Evolutionary conservation across 2,329 filamentous ascomycete species (phyloP).

Genomic region (Epichloe coenophiala): DNA sequence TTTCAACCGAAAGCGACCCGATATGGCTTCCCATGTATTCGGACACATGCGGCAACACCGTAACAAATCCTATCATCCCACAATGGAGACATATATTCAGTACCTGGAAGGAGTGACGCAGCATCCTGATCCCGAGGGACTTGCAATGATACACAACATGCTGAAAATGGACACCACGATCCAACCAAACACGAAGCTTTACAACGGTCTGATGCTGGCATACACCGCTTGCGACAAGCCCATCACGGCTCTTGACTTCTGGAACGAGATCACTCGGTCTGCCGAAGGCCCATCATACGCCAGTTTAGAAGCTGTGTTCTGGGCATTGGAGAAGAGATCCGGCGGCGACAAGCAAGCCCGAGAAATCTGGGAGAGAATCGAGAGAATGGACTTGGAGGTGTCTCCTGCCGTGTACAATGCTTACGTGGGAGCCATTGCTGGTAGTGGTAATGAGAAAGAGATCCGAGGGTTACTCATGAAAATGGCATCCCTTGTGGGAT

Average conservation of each 20-base stretch:
- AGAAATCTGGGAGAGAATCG: conserved; percentile 57
- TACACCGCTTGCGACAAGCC: conserved; percentile 59
- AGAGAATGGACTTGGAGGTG: conserved; percentile 64
- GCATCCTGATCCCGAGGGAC: conserved; percentile 39
- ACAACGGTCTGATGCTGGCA: conserved; percentile 79
- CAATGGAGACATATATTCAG: conserved; percentile 58
- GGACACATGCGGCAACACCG: conserved; percentile 82
- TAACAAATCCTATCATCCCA: conserved; percentile 50
- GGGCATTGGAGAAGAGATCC: conserved; percentile 53
- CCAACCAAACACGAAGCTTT: conserved; percentile 59
- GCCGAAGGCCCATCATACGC: conserved; percentile 77
- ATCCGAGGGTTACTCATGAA: conserved; percentile 51
- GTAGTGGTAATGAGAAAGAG: conserved; percentile 56
- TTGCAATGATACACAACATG: conserved; percentile 79
- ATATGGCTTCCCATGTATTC: conserved; percentile 80
- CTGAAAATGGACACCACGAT: conserved; percentile 82
- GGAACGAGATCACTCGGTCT: conserved; percentile 70
- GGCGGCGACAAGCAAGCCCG: conserved; percentile 47
- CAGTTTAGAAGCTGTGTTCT: conserved; percentile 69
- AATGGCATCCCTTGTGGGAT: conserved; percentile 53
- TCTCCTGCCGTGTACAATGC: conserved; percentile 59
- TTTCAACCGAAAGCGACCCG: conserved; percentile 61
- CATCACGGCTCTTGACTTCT: conserved; percentile 59
- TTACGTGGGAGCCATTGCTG: conserved; percentile 65
- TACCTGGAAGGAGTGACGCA: conserved; percentile 64